Percentiles rank a stretch among this genome's conserved stretches.
Evolutionary conservation across 2,329 filamentous ascomycete genomes (phyloP).

Genomic region (Pyricularia pennisetigena): DNA sequence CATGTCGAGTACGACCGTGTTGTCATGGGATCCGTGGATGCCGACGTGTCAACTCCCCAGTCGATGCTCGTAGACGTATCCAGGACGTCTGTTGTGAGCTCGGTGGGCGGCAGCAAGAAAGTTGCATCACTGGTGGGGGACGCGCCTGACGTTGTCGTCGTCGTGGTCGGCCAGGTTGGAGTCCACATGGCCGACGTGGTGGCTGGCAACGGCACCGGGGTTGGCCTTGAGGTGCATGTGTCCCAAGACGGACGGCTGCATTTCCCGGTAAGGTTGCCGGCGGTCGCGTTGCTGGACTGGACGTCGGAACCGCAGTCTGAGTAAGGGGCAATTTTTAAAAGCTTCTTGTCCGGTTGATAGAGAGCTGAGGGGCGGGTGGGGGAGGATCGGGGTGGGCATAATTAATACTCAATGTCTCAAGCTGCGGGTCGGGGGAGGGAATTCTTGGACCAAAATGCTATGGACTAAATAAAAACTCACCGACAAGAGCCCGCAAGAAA

Average conservation of each 20-base stretch:
- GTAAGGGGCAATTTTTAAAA: neutral
- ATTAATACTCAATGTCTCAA: neutral
- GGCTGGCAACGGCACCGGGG: conserved; percentile 1
- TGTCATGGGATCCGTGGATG: neutral
- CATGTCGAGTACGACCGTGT: neutral
- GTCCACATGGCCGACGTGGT: neutral
- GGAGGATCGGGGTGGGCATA: too few species aligned
- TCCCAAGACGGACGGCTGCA: conserved; percentile 2
- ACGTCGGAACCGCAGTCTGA: conserved; percentile 5
- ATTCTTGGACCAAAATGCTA: neutral
- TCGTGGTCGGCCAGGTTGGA: neutral
- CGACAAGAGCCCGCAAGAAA: conserved; percentile 9
- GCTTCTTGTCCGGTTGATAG: conserved; percentile 4
- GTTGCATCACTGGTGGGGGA: neutral
- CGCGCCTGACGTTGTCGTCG: neutral
- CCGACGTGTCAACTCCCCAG: neutral
- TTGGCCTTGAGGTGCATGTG: conserved; percentile 1
- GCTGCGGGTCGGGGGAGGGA: too few species aligned
- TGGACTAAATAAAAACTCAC: neutral
- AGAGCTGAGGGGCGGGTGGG: too few species aligned
- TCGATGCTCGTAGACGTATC: neutral
- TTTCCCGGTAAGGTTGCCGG: neutral
- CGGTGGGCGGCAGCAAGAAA: neutral
- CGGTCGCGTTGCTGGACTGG: neutral
- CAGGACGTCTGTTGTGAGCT: neutral